phyloP scores from a whole-genome alignment of 306 rosid species.

The Corylus avellana region DNA sequence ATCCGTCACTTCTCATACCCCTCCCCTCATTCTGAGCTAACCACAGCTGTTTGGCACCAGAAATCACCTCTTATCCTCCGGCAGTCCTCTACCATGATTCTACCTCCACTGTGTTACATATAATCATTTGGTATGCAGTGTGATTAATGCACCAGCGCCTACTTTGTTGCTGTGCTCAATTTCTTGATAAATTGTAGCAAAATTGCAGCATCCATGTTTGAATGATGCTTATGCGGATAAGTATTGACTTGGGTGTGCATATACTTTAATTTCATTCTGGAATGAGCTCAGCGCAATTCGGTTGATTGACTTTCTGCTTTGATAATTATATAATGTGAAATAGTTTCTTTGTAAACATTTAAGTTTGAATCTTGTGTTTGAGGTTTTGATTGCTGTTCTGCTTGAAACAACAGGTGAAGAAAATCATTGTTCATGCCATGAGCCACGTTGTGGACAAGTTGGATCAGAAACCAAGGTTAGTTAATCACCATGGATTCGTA shows the following conservation, averaged over 20 bases:
- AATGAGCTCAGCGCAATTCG: not conserved
- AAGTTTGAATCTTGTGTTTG: not conserved
- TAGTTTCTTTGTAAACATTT: not conserved
- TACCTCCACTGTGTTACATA: not conserved
- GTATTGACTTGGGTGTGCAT: not conserved
- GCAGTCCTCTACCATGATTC: not conserved
- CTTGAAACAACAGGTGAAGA: slow-evolving; percentile 65
- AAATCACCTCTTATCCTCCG: no score
- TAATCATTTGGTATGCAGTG: no score
- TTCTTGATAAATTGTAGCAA: not conserved
- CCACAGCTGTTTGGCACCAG: no score
- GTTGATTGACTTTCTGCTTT: not conserved
- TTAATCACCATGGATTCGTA: not conserved
- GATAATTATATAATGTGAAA: not conserved
- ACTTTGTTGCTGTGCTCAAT: not conserved
- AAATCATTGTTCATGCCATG: slow-evolving; percentile 63
- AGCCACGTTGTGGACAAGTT: slow-evolving; percentile 16
- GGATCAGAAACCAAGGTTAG: slow-evolving; percentile 47
- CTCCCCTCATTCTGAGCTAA: no score
- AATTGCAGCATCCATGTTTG: not conserved
- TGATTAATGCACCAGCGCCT: no score
- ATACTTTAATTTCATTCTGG: not conserved
- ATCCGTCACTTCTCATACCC: no score
- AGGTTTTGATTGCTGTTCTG: slow-evolving; percentile 11
- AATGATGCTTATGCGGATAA: not conserved